Evolutionary conservation across 768 basidiomycete species (phyloP), one percentile per base, ranked within the genome.

Genomic region (Tremella yokohamensis): DNA sequence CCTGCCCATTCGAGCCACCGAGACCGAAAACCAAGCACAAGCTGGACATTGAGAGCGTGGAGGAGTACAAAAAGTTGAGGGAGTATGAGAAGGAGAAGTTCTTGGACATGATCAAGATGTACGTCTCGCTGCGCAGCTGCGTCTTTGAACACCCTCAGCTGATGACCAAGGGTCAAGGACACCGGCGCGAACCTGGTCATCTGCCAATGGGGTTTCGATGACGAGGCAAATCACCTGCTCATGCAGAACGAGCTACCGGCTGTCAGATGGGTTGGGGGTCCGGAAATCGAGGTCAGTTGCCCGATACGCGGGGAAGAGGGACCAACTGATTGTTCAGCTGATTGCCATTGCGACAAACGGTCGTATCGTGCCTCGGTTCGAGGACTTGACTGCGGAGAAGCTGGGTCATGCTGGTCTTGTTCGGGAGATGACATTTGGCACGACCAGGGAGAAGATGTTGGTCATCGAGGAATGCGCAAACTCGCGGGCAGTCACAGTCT

Each of bases 121-220:
- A 29, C 19, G 29, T 39, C 51, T 19, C 9, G 3, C 38, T 18
- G n/a, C 42, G 7, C 15, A 15, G 42, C 15, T 45, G 12, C 39
- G 12, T n/a, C n/a, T 22, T 6, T 16, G 8, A 8, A 45, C 7
- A 8, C 4, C 15, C 15, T 6, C 15, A 45, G 42, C 55, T 61
- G 40, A 59, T 34, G 15, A 34, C 6, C 34, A 47, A 81, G 84
- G 76, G 93, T 98, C 57, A 94, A 97, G 77, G 87, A 94, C 68
- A 88, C 93, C 15, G 96, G 96, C 38, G 94, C 96, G 13, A 99
- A 99, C 78, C 79, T 99, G 59, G 96, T 99, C 64, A 97, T 99
- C 68, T 99, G 96, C 78, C 96, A 99, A 75, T 99, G 96, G 96
- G 96, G 96, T 60, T 99, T 99, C 73, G 96, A 99, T 74, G 96